Conservation (phyloP, 495 filamentous ascomycete genomes). For the Achaetomiella virescens region DNA sequence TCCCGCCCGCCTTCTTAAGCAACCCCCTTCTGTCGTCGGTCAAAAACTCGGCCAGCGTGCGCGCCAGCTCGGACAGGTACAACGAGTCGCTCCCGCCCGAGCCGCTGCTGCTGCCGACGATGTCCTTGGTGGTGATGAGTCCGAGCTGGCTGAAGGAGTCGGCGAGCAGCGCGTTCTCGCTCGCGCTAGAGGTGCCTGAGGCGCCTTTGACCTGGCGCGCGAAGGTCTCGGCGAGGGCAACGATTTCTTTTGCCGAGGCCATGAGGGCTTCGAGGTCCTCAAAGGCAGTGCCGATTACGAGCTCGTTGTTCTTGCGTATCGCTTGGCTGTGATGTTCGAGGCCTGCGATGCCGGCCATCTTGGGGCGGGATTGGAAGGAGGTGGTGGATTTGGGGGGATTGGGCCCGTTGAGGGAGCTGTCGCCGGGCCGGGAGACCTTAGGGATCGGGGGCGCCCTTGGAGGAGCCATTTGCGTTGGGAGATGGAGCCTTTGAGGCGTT, state of each 20-base stretch:
- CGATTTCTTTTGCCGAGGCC: conserved; percentile 92
- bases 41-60: conserved; percentile 87
- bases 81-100: conserved; percentile 45
- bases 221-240: conserved; percentile 86
- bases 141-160: conserved; percentile 81
- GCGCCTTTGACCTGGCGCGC: conserved; percentile 57
- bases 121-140: conserved; percentile 90
- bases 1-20: conserved; percentile 77
- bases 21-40: conserved; percentile 83
- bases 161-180: conserved; percentile 65
- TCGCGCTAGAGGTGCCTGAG: conserved; percentile 45
- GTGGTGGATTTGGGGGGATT: conserved; percentile 15
- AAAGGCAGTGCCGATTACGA: conserved; percentile 89
- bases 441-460: conserved; percentile 90
- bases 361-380: conserved; percentile 37
- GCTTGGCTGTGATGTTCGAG: conserved; percentile 79
- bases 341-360: conserved; percentile 83
- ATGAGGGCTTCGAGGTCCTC: conserved; percentile 95
- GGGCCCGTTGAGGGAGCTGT: conserved; percentile 37
- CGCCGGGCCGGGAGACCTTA: conserved; percentile 45
- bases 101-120: conserved; percentile 45
- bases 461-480: conserved; percentile 95
- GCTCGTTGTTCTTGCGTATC: conserved; percentile 80
- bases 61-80: conserved; percentile 71
- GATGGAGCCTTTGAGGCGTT: conserved; percentile 78